A percentile compares a stretch with the other conserved stretches of the same genome.
Evolutionary conservation across 805 yeast species (phyloP).

Genomic region (Martiniozyma abietophila): DNA sequence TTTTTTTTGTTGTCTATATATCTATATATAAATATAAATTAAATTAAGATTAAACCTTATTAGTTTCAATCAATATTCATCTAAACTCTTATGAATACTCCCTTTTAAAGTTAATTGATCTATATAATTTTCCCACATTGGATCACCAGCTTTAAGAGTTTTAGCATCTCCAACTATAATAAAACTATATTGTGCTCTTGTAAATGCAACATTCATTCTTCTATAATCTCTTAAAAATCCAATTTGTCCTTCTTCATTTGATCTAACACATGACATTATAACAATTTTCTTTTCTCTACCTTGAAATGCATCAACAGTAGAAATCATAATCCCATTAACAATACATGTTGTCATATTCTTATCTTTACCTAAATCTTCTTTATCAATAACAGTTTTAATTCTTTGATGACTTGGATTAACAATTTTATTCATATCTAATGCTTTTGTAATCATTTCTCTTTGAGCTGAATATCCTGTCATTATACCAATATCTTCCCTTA

Average conservation of each 20-base stretch:
- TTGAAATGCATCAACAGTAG: constrained; percentile 83
- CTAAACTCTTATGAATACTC: constrained; percentile 6
- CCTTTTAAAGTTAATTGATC: constrained; percentile 28
- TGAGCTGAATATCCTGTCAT: constrained; percentile 76
- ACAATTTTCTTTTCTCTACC: constrained; percentile 84
- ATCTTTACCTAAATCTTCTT: constrained; percentile 45
- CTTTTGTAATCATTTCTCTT: constrained; percentile 48
- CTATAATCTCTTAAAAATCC: constrained; percentile 57
- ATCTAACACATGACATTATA: constrained; percentile 70
- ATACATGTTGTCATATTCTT: constrained; percentile 35
- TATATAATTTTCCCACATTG: constrained; percentile 43
- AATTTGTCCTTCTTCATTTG: constrained; percentile 42
- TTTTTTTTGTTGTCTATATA: too few relatives aligned
- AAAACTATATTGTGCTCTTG: constrained; percentile 57
- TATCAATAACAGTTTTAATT: constrained; percentile 45
- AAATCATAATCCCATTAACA: constrained; percentile 37
- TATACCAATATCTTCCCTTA: constrained; percentile 46
- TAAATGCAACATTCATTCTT: constrained; percentile 63
- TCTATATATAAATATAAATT: too few relatives aligned
- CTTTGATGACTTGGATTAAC: constrained; percentile 46
- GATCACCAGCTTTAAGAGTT: constrained; percentile 36
- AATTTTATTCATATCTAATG: constrained; percentile 38
- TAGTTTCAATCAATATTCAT: constrained; percentile 7
- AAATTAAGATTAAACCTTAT: background rate
- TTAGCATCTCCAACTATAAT: constrained; percentile 53